Evolutionary conservation across 2,329 filamentous ascomycete species (phyloP).

Genomic region (Microcyclosporella mali): DNA sequence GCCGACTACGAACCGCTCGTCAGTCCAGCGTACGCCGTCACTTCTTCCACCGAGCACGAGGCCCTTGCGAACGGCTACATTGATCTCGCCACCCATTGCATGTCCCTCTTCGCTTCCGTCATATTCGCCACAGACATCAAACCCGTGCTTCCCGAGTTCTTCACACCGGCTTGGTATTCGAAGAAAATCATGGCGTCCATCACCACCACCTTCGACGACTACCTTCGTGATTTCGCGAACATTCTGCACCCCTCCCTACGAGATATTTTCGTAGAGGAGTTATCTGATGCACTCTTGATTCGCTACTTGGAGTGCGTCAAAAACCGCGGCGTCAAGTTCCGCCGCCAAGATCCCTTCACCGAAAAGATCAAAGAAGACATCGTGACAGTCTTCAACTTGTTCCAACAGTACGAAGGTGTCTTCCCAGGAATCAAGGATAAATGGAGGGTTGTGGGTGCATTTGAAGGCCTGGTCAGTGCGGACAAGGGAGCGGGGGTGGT

Average conservation of each 20-base stretch:
- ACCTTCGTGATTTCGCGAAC: slow-evolving; percentile 73
- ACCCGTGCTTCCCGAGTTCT: slow-evolving; percentile 73
- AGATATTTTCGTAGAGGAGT: slow-evolving; percentile 88
- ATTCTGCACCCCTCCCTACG: slow-evolving; percentile 81
- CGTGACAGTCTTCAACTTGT: slow-evolving; percentile 83
- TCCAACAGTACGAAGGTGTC: slow-evolving; percentile 62
- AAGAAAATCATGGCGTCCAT: slow-evolving; percentile 87
- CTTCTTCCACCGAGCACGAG: slow-evolving; percentile 66
- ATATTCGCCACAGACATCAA: slow-evolving; percentile 86
- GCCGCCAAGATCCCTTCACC: slow-evolving; percentile 75
- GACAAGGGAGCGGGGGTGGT: slow-evolving; percentile 67
- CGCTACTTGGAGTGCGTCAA: slow-evolving; percentile 77
- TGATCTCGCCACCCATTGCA: slow-evolving; percentile 88
- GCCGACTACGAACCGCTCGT: slow-evolving; percentile 77
- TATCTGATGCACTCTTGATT: slow-evolving; percentile 83
- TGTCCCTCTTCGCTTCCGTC: slow-evolving; percentile 75
- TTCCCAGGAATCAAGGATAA: slow-evolving; percentile 75
- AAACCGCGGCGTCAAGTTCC: slow-evolving; percentile 87
- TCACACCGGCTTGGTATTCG: slow-evolving; percentile 83
- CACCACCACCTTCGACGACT: slow-evolving; percentile 90
- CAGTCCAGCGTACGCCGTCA: slow-evolving; percentile 67
- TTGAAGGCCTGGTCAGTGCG: slow-evolving; percentile 68
- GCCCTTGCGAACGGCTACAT: slow-evolving; percentile 84
- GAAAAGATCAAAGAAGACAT: slow-evolving; percentile 94
- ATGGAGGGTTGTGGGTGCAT: slow-evolving; percentile 84